Percentiles rank a stretch among this genome's conserved stretches.
phyloP scores from a whole-genome alignment of 2,329 filamentous ascomycete genomes.

The Arthroderma sp. region DNA sequence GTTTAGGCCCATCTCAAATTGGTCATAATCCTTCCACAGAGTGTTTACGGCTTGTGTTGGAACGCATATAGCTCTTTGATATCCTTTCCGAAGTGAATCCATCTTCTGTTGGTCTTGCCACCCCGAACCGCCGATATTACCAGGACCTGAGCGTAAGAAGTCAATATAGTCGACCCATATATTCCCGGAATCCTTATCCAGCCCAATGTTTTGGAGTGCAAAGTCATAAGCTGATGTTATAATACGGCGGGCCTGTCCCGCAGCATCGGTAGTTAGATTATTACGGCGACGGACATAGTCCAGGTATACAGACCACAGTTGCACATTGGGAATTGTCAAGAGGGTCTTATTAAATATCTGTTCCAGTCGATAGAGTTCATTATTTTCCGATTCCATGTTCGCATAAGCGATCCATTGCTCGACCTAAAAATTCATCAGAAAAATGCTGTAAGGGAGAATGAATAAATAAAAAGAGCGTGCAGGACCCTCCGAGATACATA shows the following conservation, averaged over 20 bases:
- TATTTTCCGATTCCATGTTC: slow-evolving; percentile 76
- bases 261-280: slow-evolving; percentile 67
- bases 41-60: slow-evolving; percentile 72
- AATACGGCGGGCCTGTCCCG: slow-evolving; percentile 60
- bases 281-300: slow-evolving; percentile 90
- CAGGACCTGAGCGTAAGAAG: slow-evolving; percentile 80
- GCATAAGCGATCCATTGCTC: slow-evolving; percentile 84
- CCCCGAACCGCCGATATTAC: slow-evolving; percentile 65
- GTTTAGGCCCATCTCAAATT: slow-evolving; percentile 87
- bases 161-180: slow-evolving; percentile 94
- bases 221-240: slow-evolving; percentile 85
- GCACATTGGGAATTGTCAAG: slow-evolving; percentile 64
- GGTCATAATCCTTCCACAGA: slow-evolving; percentile 95
- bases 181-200: slow-evolving; percentile 76
- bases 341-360: slow-evolving; percentile 71
- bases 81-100: slow-evolving; percentile 81
- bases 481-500: slow-evolving; percentile 40
- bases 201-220: slow-evolving; percentile 75
- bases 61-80: slow-evolving; percentile 76
- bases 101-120: slow-evolving; percentile 99
- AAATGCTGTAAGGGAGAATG: neutral
- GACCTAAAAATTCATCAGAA: slow-evolving; percentile 46
- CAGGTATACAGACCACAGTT: slow-evolving; percentile 84
- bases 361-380: slow-evolving; percentile 70
- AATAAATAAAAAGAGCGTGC: neutral